Percentiles rank a stretch among this genome's conserved stretches.
phyloP scores from a whole-genome alignment of 1,284 basidiomycete species.

The Stereum hirsutum region DNA sequence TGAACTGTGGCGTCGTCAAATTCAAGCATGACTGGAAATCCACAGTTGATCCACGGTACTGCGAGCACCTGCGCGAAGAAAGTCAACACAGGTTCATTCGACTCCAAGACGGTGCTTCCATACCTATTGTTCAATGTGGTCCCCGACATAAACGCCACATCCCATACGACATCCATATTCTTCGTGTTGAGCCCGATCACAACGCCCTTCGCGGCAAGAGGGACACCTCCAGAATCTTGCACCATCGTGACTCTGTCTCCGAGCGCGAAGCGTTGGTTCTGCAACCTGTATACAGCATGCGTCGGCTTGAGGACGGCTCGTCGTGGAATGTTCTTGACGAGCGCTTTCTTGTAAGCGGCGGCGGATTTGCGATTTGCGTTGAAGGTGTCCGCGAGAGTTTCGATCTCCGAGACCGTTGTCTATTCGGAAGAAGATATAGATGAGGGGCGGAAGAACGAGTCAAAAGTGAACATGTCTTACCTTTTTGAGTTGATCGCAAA shows the following conservation, averaged over 20 bases:
- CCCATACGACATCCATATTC: slow-evolving; percentile 96
- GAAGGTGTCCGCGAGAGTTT: slow-evolving; percentile 64
- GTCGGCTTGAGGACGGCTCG: slow-evolving; percentile 91
- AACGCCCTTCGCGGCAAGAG: slow-evolving; percentile 87
- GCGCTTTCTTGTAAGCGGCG: slow-evolving; percentile 75
- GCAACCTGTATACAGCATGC: slow-evolving; percentile 85
- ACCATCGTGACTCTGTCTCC: slow-evolving; percentile 98
- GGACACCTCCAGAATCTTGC: slow-evolving; percentile 90
- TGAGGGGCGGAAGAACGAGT: slow-evolving; percentile 4
- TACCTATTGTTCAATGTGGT: slow-evolving; percentile 81
- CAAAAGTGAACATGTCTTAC: slow-evolving; percentile 26
- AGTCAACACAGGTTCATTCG: neutral
- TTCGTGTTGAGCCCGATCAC: slow-evolving; percentile 84
- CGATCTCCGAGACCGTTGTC: slow-evolving; percentile 74
- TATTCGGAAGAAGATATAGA: slow-evolving; percentile 18
- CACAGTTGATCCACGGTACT: slow-evolving; percentile 82
- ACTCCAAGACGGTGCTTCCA: slow-evolving; percentile 12
- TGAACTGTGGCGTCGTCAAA: slow-evolving; percentile 74
- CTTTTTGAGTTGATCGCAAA: slow-evolving; percentile 87
- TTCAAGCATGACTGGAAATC: slow-evolving; percentile 84
- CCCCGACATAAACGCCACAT: slow-evolving; percentile 91
- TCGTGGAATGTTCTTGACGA: slow-evolving; percentile 89
- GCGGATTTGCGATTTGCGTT: slow-evolving; percentile 50
- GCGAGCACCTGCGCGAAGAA: slow-evolving; percentile 57
- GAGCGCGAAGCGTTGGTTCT: slow-evolving; percentile 83